Evolutionary conservation across 352 stramenopile species (phyloP).

Genomic region (Globisporangium irregulare): DNA sequence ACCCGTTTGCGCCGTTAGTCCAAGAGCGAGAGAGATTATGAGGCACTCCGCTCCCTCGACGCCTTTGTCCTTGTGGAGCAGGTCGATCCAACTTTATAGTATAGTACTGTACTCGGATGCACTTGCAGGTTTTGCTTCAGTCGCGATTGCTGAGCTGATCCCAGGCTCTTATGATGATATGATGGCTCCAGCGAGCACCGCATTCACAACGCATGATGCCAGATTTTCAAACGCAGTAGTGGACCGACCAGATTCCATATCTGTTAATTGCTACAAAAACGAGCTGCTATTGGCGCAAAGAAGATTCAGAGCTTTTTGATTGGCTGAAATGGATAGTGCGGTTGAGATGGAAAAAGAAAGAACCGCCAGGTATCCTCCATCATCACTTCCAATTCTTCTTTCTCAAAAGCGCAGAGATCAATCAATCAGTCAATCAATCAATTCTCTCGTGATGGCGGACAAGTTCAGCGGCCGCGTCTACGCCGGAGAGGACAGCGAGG

Average conservation of each 20-base stretch:
- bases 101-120: neutral
- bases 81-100: neutral
- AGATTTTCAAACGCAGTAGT: neutral
- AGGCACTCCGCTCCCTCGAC: neutral
- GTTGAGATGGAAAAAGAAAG: neutral
- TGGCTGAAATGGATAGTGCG: neutral
- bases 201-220: neutral
- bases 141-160: neutral
- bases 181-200: neutral
- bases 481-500: conserved; percentile 77
- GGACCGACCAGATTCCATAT: neutral
- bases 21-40: neutral
- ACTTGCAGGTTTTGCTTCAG: neutral
- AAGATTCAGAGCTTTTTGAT: neutral
- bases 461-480: conserved; percentile 64
- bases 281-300: neutral
- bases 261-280: neutral
- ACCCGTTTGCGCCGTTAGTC: conserved; percentile 54
- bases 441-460: conserved; percentile 37
- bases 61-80: too few relatives aligned
- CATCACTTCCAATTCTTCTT: neutral
- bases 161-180: too few relatives aligned
- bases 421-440: neutral
- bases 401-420: neutral
- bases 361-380: neutral